These are phyloP conservation scores for Didymellaceae sp. DNA, from an alignment of 2,329 filamentous ascomycete genomes.

Conservation along the genomic window DNA sequence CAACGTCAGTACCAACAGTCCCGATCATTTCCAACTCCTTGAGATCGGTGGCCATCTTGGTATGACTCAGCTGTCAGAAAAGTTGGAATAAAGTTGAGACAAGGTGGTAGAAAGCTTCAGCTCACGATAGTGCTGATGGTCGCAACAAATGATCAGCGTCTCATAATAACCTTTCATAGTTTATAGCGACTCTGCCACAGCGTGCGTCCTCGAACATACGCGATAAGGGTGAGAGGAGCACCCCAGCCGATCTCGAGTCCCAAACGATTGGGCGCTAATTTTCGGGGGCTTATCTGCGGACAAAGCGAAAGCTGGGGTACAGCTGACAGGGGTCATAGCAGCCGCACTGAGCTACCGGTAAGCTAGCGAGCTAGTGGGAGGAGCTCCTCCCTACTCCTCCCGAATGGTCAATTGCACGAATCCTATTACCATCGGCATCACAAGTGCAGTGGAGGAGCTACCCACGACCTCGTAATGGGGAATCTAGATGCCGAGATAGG, in stretches of 20 bases:
- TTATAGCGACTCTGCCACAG: constrained; percentile 8
- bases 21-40: constrained; percentile 14
- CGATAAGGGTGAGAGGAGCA: constrained; percentile 19
- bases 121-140: constrained; percentile 3
- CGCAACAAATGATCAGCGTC: constrained; percentile 11
- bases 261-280: constrained; percentile 8
- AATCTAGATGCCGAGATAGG: not conserved
- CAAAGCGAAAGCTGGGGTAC: constrained; percentile 17
- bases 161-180: constrained; percentile 5
- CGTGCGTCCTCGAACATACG: not conserved
- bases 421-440: constrained; percentile 2
- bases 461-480: constrained; percentile 2
- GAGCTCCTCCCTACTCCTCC: constrained; percentile 15
- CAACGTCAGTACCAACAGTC: constrained; percentile 10
- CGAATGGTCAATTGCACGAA: constrained; percentile 1
- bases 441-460: constrained; percentile 7
- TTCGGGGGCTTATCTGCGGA: constrained; percentile 13
- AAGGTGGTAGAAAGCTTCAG: not conserved
- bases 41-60: constrained; percentile 9
- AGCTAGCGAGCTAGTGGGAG: constrained; percentile 3
- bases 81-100: not conserved
- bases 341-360: too few species aligned
- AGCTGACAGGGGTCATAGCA: constrained; percentile 2
- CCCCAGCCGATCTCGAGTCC: constrained; percentile 13
- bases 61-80: constrained; percentile 2